A percentile compares a stretch with the other conserved stretches of the same genome.
phyloP scores from a whole-genome alignment of 306 rosid genomes.

The Begonia peltatifolia region DNA sequence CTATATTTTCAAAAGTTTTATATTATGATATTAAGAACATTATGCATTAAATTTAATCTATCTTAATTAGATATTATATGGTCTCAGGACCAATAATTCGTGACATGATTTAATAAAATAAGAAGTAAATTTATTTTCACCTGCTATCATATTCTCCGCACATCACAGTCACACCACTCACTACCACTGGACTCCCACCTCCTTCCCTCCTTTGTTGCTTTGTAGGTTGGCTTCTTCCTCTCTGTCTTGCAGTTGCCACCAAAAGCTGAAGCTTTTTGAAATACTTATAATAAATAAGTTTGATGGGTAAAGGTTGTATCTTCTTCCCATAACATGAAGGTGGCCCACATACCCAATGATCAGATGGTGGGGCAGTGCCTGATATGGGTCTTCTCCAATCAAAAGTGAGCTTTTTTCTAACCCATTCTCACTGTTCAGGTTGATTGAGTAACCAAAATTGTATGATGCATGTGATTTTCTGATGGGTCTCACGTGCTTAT shows the following conservation, averaged over 20 bases:
- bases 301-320: too few relatives aligned
- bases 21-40: too few relatives aligned
- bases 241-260: not conserved
- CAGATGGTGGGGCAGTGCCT: conserved; percentile 20
- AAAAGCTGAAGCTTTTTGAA: too few relatives aligned
- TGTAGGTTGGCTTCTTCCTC: conserved; percentile 32
- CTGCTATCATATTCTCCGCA: conserved; percentile 10
- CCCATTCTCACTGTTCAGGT: not conserved
- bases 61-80: too few relatives aligned
- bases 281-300: too few relatives aligned
- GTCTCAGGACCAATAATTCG: too few relatives aligned
- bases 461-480: conserved; percentile 36
- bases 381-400: conserved; percentile 34
- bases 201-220: conserved; percentile 25
- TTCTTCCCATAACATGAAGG: conserved; percentile 31
- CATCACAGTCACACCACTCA: conserved; percentile 20
- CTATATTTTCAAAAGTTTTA: too few relatives aligned
- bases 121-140: conserved; percentile 8
- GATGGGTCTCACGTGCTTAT: conserved; percentile 10
- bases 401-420: conserved; percentile 16
- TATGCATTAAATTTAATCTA: too few relatives aligned
- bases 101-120: too few relatives aligned
- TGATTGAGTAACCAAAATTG: conserved; percentile 15
- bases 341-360: conserved; percentile 45
- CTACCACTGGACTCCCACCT: conserved; percentile 15